These are phyloP conservation scores for Curvularia eragrostidis DNA, from an alignment of 2,329 filamentous ascomycete species.

Conservation along the genomic window DNA sequence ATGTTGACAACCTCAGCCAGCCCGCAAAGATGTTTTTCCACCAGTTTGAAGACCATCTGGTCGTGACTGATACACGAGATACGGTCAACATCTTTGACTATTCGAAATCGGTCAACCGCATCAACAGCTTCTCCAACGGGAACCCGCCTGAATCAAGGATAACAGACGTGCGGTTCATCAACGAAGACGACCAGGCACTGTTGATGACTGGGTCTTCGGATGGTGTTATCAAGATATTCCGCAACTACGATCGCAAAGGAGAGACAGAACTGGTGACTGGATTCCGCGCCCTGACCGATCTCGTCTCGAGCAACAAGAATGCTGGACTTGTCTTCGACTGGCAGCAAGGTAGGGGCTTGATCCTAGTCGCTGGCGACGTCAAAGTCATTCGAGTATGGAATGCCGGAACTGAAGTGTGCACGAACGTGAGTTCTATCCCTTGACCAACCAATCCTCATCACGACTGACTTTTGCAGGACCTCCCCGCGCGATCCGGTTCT, in stretches of 20 bases:
- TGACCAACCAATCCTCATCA: background rate
- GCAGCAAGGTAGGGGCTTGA: constrained; percentile 95
- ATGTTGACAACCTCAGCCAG: constrained; percentile 88
- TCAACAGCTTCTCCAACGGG: constrained; percentile 90
- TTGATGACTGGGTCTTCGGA: constrained; percentile 95
- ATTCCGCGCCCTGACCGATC: constrained; percentile 90
- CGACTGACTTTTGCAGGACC: constrained; percentile 64
- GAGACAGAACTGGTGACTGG: constrained; percentile 85
- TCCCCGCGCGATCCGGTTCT: constrained; percentile 90
- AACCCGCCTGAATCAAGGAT: constrained; percentile 92
- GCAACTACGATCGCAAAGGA: constrained; percentile 81
- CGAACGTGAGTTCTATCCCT: constrained; percentile 61
- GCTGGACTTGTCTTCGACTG: constrained; percentile 97
- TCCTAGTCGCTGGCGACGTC: constrained; percentile 95
- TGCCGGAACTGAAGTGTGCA: constrained; percentile 88
- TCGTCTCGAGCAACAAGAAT: constrained; percentile 92
- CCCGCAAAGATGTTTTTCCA: constrained; percentile 95
- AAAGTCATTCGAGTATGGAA: constrained; percentile 97
- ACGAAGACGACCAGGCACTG: constrained; percentile 95
- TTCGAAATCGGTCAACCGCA: constrained; percentile 63
- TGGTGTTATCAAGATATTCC: constrained; percentile 90
- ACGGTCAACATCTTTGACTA: constrained; percentile 90
- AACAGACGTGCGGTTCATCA: constrained; percentile 95
- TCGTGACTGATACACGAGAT: constrained; percentile 91
- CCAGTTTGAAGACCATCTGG: constrained; percentile 95